These are phyloP conservation scores for Cladosporium phlei DNA, from an alignment of 2,329 filamentous ascomycete species.

Conservation along the genomic window DNA sequence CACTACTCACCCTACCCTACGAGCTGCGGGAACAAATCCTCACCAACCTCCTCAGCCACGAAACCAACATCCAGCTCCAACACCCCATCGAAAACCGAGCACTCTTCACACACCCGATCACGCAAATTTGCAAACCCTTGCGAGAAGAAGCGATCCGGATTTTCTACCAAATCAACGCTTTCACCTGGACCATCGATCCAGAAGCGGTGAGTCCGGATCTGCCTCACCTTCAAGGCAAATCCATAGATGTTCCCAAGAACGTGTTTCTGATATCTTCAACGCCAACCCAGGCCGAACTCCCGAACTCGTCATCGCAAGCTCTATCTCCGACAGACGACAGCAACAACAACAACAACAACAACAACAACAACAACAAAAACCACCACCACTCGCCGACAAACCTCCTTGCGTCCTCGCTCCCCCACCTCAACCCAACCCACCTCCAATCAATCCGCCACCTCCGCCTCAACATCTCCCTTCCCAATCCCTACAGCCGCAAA, in stretches of 20 bases:
- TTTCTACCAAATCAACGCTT: conserved; percentile 21
- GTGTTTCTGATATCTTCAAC: too few relatives aligned
- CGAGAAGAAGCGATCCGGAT: conserved; percentile 19
- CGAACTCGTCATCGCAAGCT: not conserved
- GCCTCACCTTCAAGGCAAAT: too few relatives aligned
- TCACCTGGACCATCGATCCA: conserved; percentile 20
- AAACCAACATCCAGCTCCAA: conserved; percentile 20
- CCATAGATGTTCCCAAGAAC: too few relatives aligned
- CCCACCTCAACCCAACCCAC: conserved; percentile 13
- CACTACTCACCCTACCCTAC: conserved; percentile 16
- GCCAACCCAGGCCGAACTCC: too few relatives aligned
- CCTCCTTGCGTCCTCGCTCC: conserved; percentile 5
- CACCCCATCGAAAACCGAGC: conserved; percentile 15
- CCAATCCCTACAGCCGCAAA: conserved; percentile 6
- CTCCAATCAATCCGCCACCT: conserved; percentile 16
- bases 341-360: too few relatives aligned
- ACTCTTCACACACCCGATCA: conserved; percentile 18
- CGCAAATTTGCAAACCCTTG: conserved; percentile 16
- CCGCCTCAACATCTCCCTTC: conserved; percentile 20
- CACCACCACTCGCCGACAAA: too few relatives aligned
- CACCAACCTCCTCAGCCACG: conserved; percentile 13
- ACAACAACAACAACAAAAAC: too few relatives aligned
- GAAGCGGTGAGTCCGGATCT: conserved; percentile 7
- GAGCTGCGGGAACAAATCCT: conserved; percentile 21
- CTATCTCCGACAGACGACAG: not conserved